Percentiles rank a stretch among this genome's conserved stretches.
phyloP scores from a whole-genome alignment of 2,329 filamentous ascomycete species.

The Cytospora piceicola region DNA sequence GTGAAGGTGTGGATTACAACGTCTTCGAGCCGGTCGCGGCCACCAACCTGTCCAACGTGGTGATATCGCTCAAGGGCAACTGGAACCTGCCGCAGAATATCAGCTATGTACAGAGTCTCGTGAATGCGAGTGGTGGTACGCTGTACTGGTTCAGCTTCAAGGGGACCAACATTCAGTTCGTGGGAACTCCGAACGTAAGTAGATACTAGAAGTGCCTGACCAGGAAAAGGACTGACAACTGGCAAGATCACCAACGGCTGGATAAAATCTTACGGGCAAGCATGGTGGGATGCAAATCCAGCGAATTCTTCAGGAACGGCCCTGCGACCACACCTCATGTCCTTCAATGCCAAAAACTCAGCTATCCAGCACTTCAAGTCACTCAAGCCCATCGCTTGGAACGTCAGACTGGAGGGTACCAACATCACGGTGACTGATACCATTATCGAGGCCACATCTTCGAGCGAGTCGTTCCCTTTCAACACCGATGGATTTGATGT shows the following conservation, averaged over 20 bases:
- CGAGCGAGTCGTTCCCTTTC: slow-evolving; percentile 45
- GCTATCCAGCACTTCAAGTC: slow-evolving; percentile 46
- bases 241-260: slow-evolving; percentile 40
- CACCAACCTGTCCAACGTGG: slow-evolving; percentile 46
- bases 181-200: slow-evolving; percentile 41
- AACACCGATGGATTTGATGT: slow-evolving; percentile 45
- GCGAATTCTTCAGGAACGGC: slow-evolving; percentile 43
- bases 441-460: slow-evolving; percentile 45
- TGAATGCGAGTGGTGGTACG: slow-evolving; percentile 38
- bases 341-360: slow-evolving; percentile 43
- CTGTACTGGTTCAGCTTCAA: slow-evolving; percentile 45
- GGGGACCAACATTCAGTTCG: slow-evolving; percentile 40
- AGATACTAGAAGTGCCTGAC: slow-evolving; percentile 24
- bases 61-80: slow-evolving; percentile 48
- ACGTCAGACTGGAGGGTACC: slow-evolving; percentile 43
- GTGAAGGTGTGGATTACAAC: slow-evolving; percentile 47
- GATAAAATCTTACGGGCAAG: slow-evolving; percentile 50
- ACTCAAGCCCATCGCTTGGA: slow-evolving; percentile 49
- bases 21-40: slow-evolving; percentile 45
- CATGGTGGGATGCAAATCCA: slow-evolving; percentile 50
- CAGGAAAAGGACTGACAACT: not conserved
- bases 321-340: slow-evolving; percentile 46
- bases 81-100: slow-evolving; percentile 48
- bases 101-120: slow-evolving; percentile 42
- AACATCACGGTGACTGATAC: slow-evolving; percentile 46